Conservation (phyloP, 768 basidiomycete species). For the Serendipita sp. region DNA sequence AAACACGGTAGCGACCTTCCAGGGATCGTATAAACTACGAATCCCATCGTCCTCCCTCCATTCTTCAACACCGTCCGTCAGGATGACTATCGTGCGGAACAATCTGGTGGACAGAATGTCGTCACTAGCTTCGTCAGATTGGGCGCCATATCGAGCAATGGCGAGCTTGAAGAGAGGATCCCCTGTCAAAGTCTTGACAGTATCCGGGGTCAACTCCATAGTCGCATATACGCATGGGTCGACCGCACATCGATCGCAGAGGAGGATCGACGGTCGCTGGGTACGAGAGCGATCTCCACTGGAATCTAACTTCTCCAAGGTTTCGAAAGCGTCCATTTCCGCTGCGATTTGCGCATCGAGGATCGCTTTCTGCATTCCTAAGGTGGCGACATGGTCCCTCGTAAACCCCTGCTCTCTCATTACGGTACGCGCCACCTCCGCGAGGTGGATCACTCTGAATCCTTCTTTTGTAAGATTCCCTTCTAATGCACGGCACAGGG, state of each 20-base stretch:
- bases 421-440: constrained; percentile 45
- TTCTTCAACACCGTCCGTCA: constrained; percentile 38
- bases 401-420: constrained; percentile 40
- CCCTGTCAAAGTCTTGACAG: neutral
- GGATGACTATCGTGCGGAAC: constrained; percentile 35
- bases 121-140: constrained; percentile 24
- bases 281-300: neutral
- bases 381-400: constrained; percentile 30
- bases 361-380: constrained; percentile 51
- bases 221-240: constrained; percentile 51
- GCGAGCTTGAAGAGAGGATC: neutral
- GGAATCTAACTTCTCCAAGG: constrained; percentile 9
- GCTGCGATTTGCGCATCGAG: constrained; percentile 37
- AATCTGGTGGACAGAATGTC: constrained; percentile 18
- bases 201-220: constrained; percentile 26
- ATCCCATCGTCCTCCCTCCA: constrained; percentile 54
- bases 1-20: constrained; percentile 18
- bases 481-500: constrained; percentile 39
- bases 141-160: neutral
- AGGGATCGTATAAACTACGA: constrained; percentile 36
- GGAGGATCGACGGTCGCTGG: constrained; percentile 16
- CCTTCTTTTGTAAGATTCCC: constrained; percentile 20
- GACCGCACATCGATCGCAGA: constrained; percentile 50
- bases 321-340: constrained; percentile 22
- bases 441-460: constrained; percentile 29